These are phyloP conservation scores for Aureobasidium sp. DNA, from an alignment of 2,329 filamentous ascomycete genomes.

Conservation along the genomic window DNA sequence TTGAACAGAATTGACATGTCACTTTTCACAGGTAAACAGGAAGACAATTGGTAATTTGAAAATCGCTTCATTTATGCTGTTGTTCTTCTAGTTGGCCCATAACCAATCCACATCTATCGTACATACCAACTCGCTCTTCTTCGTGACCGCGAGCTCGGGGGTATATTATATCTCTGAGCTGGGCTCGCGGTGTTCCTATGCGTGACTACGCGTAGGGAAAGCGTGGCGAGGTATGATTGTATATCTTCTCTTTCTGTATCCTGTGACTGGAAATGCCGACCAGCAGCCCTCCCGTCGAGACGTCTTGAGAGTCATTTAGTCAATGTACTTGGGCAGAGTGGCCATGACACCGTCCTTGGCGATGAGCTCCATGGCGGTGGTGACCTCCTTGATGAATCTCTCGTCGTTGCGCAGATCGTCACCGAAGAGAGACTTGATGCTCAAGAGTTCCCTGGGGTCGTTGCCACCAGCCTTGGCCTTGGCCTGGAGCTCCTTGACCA, in stretches of 20 bases:
- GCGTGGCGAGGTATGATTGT: neutral
- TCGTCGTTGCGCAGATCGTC: conserved; percentile 42
- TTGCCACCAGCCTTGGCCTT: conserved; percentile 37
- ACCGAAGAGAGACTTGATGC: conserved; percentile 41
- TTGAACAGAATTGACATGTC: neutral
- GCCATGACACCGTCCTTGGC: conserved; percentile 40
- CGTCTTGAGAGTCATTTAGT: neutral
- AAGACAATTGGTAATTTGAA: neutral
- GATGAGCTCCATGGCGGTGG: conserved; percentile 40
- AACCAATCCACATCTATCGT: neutral
- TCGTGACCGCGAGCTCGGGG: neutral
- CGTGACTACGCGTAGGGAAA: neutral
- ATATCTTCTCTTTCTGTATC: neutral
- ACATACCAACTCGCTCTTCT: neutral
- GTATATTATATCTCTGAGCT: conserved; percentile 2
- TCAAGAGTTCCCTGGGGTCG: conserved; percentile 35
- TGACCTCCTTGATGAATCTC: conserved; percentile 40
- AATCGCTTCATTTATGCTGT: conserved; percentile 4
- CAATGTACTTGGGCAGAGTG: conserved; percentile 39
- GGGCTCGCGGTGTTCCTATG: neutral
- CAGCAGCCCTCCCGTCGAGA: neutral
- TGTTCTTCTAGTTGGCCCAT: neutral
- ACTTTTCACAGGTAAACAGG: no score
- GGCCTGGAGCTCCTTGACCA: conserved; percentile 40
- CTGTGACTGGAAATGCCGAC: neutral